Percentiles rank a stretch among this genome's conserved stretches.
phyloP scores from a whole-genome alignment of 176 grass and related monocot genomes.

The Triticum monococcum region DNA sequence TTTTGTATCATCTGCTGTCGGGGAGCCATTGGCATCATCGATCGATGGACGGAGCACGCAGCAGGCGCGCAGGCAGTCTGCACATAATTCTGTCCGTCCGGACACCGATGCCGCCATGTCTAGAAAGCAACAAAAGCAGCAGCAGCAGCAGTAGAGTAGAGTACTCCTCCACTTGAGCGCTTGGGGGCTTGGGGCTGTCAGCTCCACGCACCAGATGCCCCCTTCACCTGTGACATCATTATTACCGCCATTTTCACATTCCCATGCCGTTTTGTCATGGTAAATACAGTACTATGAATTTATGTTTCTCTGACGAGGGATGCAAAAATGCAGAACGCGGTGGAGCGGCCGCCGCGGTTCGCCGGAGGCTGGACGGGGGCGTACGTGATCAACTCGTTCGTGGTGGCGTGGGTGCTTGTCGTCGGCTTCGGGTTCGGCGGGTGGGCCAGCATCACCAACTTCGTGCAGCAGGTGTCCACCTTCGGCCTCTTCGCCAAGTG shows the following conservation, averaged over 20 bases:
- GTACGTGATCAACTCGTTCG: conserved; percentile 84
- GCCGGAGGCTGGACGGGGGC: conserved; percentile 78
- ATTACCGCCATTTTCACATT: neutral
- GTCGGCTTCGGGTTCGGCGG: conserved; percentile 94
- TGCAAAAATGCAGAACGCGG: conserved; percentile 61
- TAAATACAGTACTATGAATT: too few relatives aligned
- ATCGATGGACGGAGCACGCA: neutral
- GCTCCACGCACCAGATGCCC: neutral
- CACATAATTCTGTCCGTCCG: conserved; percentile 16
- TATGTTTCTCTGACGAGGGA: neutral
- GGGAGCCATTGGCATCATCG: conserved; percentile 26
- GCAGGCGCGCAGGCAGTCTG: conserved; percentile 5
- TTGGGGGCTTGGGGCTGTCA: neutral
- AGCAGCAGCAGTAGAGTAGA: neutral
- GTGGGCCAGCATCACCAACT: conserved; percentile 98
- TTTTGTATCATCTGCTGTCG: conserved; percentile 41
- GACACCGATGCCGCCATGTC: conserved; percentile 35
- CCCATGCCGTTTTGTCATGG: too few relatives aligned
- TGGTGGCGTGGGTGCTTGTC: conserved; percentile 94
- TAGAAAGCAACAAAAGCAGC: conserved; percentile 32
- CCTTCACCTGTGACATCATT: neutral
- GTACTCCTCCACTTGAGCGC: neutral
- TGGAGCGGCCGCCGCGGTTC: conserved; percentile 69
- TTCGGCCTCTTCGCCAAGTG: conserved; percentile 97
- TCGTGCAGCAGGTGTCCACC: conserved; percentile 70